A percentile compares a stretch with the other conserved stretches of the same genome.
These are phyloP conservation scores for Boletellus sp. DNA, from an alignment of 768 basidiomycete genomes.

Conservation along the genomic window DNA sequence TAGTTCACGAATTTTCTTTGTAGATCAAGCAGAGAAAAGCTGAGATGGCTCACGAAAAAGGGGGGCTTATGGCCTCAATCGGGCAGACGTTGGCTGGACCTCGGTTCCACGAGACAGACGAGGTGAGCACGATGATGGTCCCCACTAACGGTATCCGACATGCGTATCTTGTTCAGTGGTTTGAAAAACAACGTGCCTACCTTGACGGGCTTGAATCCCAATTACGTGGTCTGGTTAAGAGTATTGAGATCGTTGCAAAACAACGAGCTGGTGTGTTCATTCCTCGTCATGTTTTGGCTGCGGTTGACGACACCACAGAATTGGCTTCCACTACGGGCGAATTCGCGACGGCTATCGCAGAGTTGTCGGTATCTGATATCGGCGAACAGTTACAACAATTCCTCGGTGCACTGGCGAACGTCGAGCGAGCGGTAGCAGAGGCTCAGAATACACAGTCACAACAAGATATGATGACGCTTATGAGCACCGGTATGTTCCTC, in stretches of 20 bases:
- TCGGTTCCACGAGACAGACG: conserved; percentile 85
- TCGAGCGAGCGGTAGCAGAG: conserved; percentile 73
- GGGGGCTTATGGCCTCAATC: conserved; percentile 80
- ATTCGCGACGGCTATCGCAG: conserved; percentile 67
- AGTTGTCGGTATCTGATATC: conserved; percentile 73
- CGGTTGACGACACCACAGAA: conserved; percentile 40
- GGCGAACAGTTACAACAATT: conserved; percentile 69
- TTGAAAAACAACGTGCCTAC: conserved; percentile 80
- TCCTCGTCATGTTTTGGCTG: background rate
- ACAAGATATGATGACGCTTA: conserved; percentile 76
- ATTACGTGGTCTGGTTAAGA: conserved; percentile 79
- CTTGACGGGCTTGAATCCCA: conserved; percentile 90
- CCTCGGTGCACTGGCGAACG: conserved; percentile 65
- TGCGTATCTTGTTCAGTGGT: conserved; percentile 62
- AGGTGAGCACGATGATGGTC: conserved; percentile 42
- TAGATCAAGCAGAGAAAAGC: conserved; percentile 88
- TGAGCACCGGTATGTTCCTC: conserved; percentile 59
- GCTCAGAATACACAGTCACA: conserved; percentile 70
- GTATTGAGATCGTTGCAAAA: conserved; percentile 82
- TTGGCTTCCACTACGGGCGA: conserved; percentile 69
- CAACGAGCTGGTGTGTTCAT: conserved; percentile 62
- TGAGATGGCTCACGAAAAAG: conserved; percentile 71
- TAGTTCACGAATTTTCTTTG: background rate
- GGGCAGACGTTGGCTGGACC: conserved; percentile 77
- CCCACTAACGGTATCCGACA: background rate